Evolutionary conservation across 2,329 filamentous ascomycete genomes (phyloP).

Genomic region (Zelopaecilomyces penicillatus): DNA sequence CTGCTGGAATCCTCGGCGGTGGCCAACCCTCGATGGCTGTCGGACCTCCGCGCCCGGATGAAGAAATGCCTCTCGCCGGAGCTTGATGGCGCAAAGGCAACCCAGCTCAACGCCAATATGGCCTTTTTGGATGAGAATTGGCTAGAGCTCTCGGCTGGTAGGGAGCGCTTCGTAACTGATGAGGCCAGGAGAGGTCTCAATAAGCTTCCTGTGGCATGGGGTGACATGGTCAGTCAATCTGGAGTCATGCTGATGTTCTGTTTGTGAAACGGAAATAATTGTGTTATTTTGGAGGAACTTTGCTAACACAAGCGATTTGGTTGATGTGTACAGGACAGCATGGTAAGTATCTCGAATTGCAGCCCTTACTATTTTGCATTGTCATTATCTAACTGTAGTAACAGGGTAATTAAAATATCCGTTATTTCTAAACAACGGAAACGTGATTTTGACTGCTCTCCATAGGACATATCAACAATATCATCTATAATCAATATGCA

Average conservation of each 20-base stretch:
- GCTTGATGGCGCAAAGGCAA: not conserved
- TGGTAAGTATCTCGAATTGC: not conserved
- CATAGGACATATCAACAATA: slow-evolving; percentile 69
- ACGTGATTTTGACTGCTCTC: not conserved
- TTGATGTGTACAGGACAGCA: not conserved
- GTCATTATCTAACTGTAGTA: not conserved
- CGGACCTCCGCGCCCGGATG: slow-evolving; percentile 17
- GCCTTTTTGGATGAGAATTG: slow-evolving; percentile 41
- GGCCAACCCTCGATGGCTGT: slow-evolving; percentile 18
- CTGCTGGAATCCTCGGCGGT: too few species aligned
- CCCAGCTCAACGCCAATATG: slow-evolving; percentile 9
- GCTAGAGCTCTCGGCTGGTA: slow-evolving; percentile 63
- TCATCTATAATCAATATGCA: slow-evolving; percentile 74
- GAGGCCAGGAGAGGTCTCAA: slow-evolving; percentile 51
- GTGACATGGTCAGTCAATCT: slow-evolving; percentile 61
- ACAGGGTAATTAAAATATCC: not conserved
- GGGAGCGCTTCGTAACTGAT: slow-evolving; percentile 65
- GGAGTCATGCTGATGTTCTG: too few species aligned
- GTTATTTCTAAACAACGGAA: not conserved
- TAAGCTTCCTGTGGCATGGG: slow-evolving; percentile 66
- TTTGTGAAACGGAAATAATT: too few species aligned
- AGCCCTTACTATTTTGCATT: too few species aligned
- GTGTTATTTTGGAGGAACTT: too few species aligned
- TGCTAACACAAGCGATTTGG: too few species aligned
- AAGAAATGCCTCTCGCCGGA: slow-evolving; percentile 6